Conservation (phyloP, 495 filamentous ascomycete species). For the Aspergillus bertholletiae region DNA sequence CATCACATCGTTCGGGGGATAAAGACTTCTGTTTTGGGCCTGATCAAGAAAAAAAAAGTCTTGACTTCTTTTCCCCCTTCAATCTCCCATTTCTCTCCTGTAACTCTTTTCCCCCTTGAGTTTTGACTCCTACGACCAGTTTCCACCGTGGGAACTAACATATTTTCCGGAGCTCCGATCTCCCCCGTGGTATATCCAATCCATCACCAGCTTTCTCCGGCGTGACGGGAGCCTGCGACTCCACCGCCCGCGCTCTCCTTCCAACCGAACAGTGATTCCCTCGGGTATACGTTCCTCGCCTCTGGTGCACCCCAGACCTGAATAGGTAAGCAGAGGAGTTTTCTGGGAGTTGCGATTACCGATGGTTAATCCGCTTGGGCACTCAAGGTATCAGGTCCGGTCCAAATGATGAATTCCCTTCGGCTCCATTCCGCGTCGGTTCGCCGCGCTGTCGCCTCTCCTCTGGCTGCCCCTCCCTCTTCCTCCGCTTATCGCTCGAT, state of each 20-base stretch:
- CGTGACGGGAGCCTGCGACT: constrained; percentile 13
- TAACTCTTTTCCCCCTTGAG: constrained; percentile 14
- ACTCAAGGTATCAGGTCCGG: constrained; percentile 5
- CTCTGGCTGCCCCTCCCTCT: constrained; percentile 33
- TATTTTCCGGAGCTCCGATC: constrained; percentile 28
- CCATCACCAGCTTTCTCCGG: neutral
- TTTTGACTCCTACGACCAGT: constrained; percentile 6
- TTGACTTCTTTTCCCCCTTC: neutral
- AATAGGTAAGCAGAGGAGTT: neutral
- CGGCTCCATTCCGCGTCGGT: constrained; percentile 45
- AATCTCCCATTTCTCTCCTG: neutral
- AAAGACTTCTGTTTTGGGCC: constrained; percentile 23
- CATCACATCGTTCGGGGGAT: constrained; percentile 8
- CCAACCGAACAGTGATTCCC: constrained; percentile 21
- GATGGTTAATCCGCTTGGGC: constrained; percentile 19
- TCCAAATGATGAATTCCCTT: constrained; percentile 32
- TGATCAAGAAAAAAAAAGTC: neutral
- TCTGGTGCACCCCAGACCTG: constrained; percentile 2
- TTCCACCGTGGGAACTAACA: constrained; percentile 3
- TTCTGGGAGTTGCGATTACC: constrained; percentile 10
- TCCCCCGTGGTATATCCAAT: constrained; percentile 16
- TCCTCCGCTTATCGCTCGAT: constrained; percentile 14
- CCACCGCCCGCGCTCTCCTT: constrained; percentile 20
- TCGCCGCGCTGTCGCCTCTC: constrained; percentile 34
- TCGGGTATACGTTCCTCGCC: constrained; percentile 18